Conservation (phyloP, 2,329 filamentous ascomycete genomes). For the Neofusicoccum sp. region DNA sequence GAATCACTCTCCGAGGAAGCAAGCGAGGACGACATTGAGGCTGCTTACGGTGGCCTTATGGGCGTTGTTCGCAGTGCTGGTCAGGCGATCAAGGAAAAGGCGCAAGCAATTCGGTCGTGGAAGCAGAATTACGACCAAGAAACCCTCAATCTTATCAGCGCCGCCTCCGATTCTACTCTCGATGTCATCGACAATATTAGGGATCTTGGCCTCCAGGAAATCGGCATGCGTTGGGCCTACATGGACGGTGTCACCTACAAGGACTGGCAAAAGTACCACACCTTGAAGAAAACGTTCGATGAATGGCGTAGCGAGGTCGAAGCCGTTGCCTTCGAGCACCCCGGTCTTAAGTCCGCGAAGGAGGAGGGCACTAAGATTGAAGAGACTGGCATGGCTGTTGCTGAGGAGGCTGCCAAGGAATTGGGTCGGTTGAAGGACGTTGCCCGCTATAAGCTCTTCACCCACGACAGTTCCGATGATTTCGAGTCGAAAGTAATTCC, state of each 20-base stretch:
- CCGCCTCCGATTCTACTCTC: slow-evolving; percentile 76
- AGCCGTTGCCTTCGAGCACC: slow-evolving; percentile 70
- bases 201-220: slow-evolving; percentile 81
- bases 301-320: slow-evolving; percentile 84
- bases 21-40: slow-evolving; percentile 51
- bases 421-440: slow-evolving; percentile 79
- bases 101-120: slow-evolving; percentile 76
- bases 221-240: slow-evolving; percentile 92
- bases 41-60: slow-evolving; percentile 53
- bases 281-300: slow-evolving; percentile 76
- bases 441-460: slow-evolving; percentile 76
- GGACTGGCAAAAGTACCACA: slow-evolving; percentile 94
- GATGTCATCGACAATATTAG: slow-evolving; percentile 79
- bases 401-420: slow-evolving; percentile 76
- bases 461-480: slow-evolving; percentile 71
- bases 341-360: slow-evolving; percentile 66
- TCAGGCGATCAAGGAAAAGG: slow-evolving; percentile 70
- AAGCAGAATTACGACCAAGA: slow-evolving; percentile 69
- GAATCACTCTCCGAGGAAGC: slow-evolving; percentile 58
- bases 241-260: slow-evolving; percentile 95
- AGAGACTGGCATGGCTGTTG: slow-evolving; percentile 74
- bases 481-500: slow-evolving; percentile 70
- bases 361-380: slow-evolving; percentile 68
- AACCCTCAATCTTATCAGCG: slow-evolving; percentile 65
- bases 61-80: slow-evolving; percentile 65